These are phyloP conservation scores for Colletotrichum spinosum DNA, from an alignment of 2,329 filamentous ascomycete genomes.

Conservation along the genomic window DNA sequence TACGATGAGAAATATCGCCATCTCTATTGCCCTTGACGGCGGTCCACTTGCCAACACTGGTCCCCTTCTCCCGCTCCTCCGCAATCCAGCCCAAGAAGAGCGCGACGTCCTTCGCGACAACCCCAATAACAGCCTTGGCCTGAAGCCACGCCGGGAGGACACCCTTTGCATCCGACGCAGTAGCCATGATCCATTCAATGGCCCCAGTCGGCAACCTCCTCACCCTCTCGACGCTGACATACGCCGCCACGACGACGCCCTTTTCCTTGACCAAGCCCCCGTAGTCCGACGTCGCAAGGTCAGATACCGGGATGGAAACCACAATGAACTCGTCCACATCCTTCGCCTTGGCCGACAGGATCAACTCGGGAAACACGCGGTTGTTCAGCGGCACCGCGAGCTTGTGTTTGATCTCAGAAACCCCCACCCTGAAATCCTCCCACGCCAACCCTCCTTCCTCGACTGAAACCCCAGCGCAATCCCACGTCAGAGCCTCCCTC, in stretches of 20 bases:
- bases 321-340: constrained; percentile 62
- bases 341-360: constrained; percentile 65
- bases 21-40: constrained; percentile 30
- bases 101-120: constrained; percentile 78
- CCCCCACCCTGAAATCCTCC: constrained; percentile 59
- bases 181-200: constrained; percentile 84
- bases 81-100: constrained; percentile 74
- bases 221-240: constrained; percentile 74
- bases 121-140: constrained; percentile 69
- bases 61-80: constrained; percentile 51
- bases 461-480: constrained; percentile 54
- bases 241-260: constrained; percentile 67
- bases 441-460: constrained; percentile 54
- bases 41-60: constrained; percentile 36
- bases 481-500: constrained; percentile 56
- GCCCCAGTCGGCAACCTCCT: constrained; percentile 55
- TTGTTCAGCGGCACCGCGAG: constrained; percentile 67
- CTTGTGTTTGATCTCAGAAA: constrained; percentile 75
- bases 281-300: constrained; percentile 49
- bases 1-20: constrained; percentile 12
- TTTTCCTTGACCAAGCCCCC: constrained; percentile 53
- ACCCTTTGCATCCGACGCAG: constrained; percentile 77
- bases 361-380: constrained; percentile 75
- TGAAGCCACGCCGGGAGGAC: constrained; percentile 74
- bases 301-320: constrained; percentile 66